Evolutionary conservation across 78 protist genomes (phyloP).

Genomic region (Mastigamoeba balamuthi): DNA sequence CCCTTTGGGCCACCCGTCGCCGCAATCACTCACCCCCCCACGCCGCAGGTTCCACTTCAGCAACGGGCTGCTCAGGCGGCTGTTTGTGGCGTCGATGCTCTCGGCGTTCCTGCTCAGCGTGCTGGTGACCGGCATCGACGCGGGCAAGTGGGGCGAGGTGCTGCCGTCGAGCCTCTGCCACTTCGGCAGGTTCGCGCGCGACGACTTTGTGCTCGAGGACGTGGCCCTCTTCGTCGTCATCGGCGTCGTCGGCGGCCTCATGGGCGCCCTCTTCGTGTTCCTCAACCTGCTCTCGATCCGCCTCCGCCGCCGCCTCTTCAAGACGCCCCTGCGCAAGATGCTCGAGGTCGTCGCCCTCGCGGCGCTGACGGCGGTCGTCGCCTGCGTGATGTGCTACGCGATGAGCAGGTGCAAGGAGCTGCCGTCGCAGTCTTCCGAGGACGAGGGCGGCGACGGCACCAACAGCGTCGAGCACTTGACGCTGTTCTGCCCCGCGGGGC

Average conservation of each 20-base stretch:
- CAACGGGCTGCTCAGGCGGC: background rate
- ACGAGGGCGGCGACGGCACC: too few relatives aligned
- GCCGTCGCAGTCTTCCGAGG: too few relatives aligned
- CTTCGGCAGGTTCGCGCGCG: background rate
- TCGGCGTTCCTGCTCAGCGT: background rate
- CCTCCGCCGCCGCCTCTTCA: background rate
- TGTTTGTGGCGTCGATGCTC: background rate
- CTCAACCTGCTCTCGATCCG: background rate
- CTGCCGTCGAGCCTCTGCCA: background rate
- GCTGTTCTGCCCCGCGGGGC: slow-evolving; percentile 4
- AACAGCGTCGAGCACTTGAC: background rate
- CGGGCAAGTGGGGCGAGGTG: background rate
- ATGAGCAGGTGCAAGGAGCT: too few relatives aligned
- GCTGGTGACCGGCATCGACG: background rate
- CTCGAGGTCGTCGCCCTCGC: background rate
- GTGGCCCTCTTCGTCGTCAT: background rate
- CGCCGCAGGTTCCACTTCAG: too few relatives aligned
- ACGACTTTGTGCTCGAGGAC: background rate
- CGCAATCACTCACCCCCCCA: too few relatives aligned
- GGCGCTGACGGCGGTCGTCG: background rate
- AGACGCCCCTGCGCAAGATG: background rate
- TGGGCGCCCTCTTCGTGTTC: background rate
- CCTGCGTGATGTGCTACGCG: background rate
- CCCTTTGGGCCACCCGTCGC: too few relatives aligned
- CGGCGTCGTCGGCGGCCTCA: background rate